phyloP scores from a whole-genome alignment of 2,329 filamentous ascomycete genomes.

The Leptographium lundbergii region DNA sequence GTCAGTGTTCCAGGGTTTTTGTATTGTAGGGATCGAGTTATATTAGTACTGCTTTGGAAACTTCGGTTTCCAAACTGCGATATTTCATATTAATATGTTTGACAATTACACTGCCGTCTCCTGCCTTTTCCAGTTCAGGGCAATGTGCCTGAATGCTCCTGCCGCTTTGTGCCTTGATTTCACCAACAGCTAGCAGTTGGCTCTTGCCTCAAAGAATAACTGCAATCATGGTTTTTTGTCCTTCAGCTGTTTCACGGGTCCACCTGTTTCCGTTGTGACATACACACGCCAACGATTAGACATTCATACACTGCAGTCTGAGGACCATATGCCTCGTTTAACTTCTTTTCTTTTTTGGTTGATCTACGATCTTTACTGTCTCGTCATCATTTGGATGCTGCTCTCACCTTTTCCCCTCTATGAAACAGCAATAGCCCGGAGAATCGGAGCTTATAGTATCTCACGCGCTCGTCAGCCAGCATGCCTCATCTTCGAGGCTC shows the following conservation, averaged over 20 bases:
- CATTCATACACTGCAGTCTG: background rate
- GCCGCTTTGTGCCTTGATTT: background rate
- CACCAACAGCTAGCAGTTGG: background rate
- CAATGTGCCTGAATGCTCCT: background rate
- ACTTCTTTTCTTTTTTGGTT: background rate
- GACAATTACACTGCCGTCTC: background rate
- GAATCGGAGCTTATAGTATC: background rate
- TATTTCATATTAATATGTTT: background rate
- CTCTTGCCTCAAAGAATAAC: background rate
- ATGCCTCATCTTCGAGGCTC: conserved; percentile 15
- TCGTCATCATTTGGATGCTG: background rate
- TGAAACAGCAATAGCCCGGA: background rate
- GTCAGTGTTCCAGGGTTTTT: background rate
- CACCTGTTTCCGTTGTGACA: background rate
- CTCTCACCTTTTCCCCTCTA: background rate
- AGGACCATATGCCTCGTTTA: background rate
- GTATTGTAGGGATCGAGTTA: conserved; percentile 3
- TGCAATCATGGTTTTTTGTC: background rate
- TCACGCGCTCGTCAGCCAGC: background rate
- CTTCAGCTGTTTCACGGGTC: no score
- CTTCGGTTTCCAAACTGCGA: background rate
- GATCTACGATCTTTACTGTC: background rate
- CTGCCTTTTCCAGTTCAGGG: background rate
- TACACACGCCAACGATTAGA: background rate
- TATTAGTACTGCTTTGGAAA: background rate